Conservation (phyloP, 495 filamentous ascomycete species). For the Friedmanniomyces endolithicus region DNA sequence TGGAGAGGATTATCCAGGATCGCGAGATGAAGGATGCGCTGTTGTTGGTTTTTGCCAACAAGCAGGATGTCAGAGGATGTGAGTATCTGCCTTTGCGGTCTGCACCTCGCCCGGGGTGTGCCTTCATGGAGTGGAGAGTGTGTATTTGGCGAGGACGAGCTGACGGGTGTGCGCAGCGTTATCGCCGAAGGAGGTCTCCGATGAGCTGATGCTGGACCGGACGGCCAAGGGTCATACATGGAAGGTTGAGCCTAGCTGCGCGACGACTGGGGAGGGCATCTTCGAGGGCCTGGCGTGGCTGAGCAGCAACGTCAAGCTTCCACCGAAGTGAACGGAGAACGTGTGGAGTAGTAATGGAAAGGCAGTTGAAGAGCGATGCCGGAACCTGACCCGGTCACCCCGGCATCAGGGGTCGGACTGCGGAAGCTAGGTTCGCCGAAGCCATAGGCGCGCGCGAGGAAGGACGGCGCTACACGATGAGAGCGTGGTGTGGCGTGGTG, state of each 20-base stretch:
- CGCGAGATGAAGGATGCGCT: slow-evolving; percentile 96
- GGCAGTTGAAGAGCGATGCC: no score
- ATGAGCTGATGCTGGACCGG: slow-evolving; percentile 68
- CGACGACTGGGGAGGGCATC: slow-evolving; percentile 84
- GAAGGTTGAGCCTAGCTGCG: slow-evolving; percentile 93
- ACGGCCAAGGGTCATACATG: slow-evolving; percentile 79
- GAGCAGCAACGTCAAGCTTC: slow-evolving; percentile 21
- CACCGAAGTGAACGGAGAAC: slow-evolving; percentile 2
- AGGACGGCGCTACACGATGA: no score
- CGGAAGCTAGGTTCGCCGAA: no score
- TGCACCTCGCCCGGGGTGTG: no score
- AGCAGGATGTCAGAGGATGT: slow-evolving; percentile 88
- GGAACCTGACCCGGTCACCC: no score
- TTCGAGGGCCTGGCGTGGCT: slow-evolving; percentile 62
- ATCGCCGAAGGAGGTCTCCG: slow-evolving; percentile 74
- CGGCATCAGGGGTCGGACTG: no score
- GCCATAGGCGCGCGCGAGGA: no score
- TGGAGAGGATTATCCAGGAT: slow-evolving; percentile 92
- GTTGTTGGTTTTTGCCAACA: slow-evolving; percentile 92
- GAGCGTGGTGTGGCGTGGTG: no score
- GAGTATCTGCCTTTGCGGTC: no score
- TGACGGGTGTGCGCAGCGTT: slow-evolving; percentile 46
- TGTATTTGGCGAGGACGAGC: neutral
- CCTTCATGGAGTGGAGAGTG: neutral
- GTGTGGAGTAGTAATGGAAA: no score